Conservation (phyloP, 1,139 yeast species). For the Debaryomyces psychrophilus region DNA sequence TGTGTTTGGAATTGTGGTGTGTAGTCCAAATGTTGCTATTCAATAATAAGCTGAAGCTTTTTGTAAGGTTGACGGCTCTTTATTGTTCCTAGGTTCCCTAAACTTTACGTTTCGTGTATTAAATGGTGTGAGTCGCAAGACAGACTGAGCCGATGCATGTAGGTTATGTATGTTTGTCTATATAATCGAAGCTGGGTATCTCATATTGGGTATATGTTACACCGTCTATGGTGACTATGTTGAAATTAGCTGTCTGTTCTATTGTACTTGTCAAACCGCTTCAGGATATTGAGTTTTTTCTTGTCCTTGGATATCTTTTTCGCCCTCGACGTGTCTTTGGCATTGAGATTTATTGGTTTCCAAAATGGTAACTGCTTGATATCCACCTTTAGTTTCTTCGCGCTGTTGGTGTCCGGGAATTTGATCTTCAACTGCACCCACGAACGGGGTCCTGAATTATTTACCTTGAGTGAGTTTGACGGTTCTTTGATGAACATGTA, state of each 20-base stretch:
- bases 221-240: background rate
- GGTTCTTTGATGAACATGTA: conserved; percentile 44
- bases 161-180: no score
- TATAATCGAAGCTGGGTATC: no score
- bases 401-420: conserved; percentile 17
- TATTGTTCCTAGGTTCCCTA: no score
- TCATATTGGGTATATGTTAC: no score
- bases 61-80: no score
- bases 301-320: conserved; percentile 9
- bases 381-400: conserved; percentile 31
- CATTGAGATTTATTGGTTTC: conserved; percentile 29
- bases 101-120: no score
- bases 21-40: no score
- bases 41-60: no score
- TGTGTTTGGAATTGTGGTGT: background rate
- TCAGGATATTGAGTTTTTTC: conserved; percentile 2
- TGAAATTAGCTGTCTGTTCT: background rate
- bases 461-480: conserved; percentile 32
- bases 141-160: no score
- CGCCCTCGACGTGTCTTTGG: conserved; percentile 2
- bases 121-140: no score
- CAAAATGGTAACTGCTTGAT: conserved; percentile 31
- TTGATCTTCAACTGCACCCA: conserved; percentile 34
- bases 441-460: conserved; percentile 29
- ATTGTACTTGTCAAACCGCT: conserved; percentile 1